Base-by-base conservation (phyloP, 805 yeast genomes). In the Yarrowia deformans region DNA sequence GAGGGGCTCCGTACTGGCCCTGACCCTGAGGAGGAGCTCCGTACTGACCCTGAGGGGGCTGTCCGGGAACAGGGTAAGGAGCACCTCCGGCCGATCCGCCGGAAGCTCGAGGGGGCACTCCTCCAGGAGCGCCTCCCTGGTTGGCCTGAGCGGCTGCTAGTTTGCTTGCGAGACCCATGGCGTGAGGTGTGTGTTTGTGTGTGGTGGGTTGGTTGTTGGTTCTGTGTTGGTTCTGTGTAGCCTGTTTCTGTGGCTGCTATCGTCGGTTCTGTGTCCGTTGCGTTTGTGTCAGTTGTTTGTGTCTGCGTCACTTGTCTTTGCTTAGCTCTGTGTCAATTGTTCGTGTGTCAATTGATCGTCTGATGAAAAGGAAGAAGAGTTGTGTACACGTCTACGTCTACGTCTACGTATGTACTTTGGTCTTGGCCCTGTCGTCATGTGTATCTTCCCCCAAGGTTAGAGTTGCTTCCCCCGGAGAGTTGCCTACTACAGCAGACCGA, bases 141-240 rank as follows among this genome's bases (percentile, higher is more conserved):
- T 60, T 60, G 4, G 66, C 66, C 66, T 70, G 69, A 39, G 72
- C 70, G 39, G 76, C 72, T 12, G 71, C 72, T 37, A 75, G 69
- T 71, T 75, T 75, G 56, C 76, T 73, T 9, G 77, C 77, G 34
- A 75, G 72, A 49, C 77, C 77, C 77, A 75, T 75, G 1, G 2
- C 4, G 29, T 23, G 29, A 4, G 29, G 29, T 6, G 40, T 39
- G 61, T 55, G 61, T 50, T 13, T 29, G 35, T 29, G 29, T 23
- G 29, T 23, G 29, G 29, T 23, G 29, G 29, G 29, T 23, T 23
- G 29, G 29, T 23, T 23, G 29, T 23, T 23, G 29, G 29, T 23
- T 23, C 4, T 23, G 29, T 23, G 29, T 23, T 23, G 29, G 29
- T 23, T 23, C 29, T 23, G 29, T 23, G 29, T 23, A 23, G 29